Conservation (phyloP, 371 early-diverging fungal genomes). For the Apophysomyces trapeziformis region DNA sequence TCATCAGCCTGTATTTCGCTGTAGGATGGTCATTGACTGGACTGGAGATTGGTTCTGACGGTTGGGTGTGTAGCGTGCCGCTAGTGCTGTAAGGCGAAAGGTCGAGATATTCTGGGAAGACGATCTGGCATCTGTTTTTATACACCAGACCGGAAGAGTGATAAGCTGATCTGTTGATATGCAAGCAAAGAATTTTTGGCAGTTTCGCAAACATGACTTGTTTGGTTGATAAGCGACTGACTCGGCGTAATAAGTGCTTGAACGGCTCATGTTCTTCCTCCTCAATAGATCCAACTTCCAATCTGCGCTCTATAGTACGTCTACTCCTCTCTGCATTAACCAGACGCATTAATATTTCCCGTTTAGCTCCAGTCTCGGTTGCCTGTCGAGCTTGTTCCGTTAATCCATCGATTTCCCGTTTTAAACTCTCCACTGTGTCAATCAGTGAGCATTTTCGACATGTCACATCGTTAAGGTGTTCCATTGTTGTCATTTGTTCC, state of each 20-base stretch:
- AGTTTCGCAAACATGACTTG: slow-evolving; percentile 67
- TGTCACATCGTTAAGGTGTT: slow-evolving; percentile 72
- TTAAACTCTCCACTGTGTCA: slow-evolving; percentile 43
- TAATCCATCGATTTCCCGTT: slow-evolving; percentile 46
- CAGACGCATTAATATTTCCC: slow-evolving; percentile 28
- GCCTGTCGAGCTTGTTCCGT: slow-evolving; percentile 41
- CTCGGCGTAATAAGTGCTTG: slow-evolving; percentile 11
- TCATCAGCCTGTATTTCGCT: slow-evolving; percentile 70
- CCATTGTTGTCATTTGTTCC: slow-evolving; percentile 64
- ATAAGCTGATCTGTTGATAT: slow-evolving; percentile 74
- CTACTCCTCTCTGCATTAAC: slow-evolving; percentile 33
- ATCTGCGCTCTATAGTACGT: slow-evolving; percentile 14
- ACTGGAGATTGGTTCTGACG: slow-evolving; percentile 60
- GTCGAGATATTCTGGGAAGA: slow-evolving; percentile 66
- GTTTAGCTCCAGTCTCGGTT: slow-evolving; percentile 35
- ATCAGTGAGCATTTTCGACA: slow-evolving; percentile 75
- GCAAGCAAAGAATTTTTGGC: slow-evolving; percentile 66
- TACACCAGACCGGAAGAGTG: slow-evolving; percentile 61
- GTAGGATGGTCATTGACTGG: slow-evolving; percentile 21
- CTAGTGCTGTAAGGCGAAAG: slow-evolving; percentile 62
- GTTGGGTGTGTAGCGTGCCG: slow-evolving; percentile 53
- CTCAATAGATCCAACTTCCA: slow-evolving; percentile 12
- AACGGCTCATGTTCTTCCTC: slow-evolving; percentile 15
- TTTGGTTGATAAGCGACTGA: slow-evolving; percentile 52
- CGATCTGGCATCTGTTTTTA: slow-evolving; percentile 69